phyloP scores from a whole-genome alignment of 345 rosid genomes.

The Clausena lansium region DNA sequence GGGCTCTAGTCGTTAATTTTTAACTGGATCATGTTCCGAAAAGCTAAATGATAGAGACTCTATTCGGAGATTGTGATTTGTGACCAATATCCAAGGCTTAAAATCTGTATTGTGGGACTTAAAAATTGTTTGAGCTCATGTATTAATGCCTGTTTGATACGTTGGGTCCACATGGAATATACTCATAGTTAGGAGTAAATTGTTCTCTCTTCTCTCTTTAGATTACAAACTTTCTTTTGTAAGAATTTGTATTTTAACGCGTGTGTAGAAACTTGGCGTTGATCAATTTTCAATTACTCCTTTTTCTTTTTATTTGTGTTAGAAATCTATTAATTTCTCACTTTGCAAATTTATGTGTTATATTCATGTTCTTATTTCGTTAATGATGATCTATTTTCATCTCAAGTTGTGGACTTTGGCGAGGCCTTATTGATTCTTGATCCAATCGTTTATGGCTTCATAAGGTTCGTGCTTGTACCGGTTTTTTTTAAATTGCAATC shows the following conservation, averaged over 20 bases:
- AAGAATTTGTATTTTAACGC: neutral
- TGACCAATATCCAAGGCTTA: neutral
- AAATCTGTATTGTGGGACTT: neutral
- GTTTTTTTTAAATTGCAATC: neutral
- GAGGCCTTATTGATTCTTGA: slow-evolving; percentile 5
- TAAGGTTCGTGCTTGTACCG: neutral
- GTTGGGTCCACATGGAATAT: too few species aligned
- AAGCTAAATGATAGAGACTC: neutral
- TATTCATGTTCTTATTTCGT: neutral
- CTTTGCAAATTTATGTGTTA: neutral
- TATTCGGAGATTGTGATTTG: neutral
- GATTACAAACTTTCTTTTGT: neutral
- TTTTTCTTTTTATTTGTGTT: neutral
- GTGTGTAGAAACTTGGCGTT: neutral
- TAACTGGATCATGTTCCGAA: neutral
- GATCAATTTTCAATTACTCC: neutral
- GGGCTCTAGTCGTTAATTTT: neutral
- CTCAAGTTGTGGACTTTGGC: neutral
- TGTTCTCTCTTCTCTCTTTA: neutral
- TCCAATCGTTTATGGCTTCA: neutral
- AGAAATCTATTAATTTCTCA: neutral
- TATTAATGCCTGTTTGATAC: too few species aligned
- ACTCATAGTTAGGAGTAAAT: neutral
- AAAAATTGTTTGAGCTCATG: too few species aligned
- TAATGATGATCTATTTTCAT: neutral